A percentile compares a stretch with the other conserved stretches of the same genome.
Evolutionary conservation across 2,329 filamentous ascomycete species (phyloP).

Genomic region (Onygenales sp.): DNA sequence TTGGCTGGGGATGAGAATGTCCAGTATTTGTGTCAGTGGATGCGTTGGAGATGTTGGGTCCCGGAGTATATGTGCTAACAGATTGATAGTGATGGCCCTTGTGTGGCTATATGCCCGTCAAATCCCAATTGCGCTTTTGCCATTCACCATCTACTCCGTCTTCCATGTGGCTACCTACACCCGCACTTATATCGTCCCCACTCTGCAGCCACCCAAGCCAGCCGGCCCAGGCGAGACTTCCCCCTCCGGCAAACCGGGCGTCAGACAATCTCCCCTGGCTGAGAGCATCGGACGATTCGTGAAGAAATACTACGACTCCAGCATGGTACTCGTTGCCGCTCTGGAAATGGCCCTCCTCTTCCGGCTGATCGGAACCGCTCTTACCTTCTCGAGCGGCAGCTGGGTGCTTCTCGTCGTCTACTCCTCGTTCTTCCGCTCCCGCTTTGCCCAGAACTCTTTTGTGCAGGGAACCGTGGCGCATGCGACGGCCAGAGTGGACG

Average conservation of each 20-base stretch:
- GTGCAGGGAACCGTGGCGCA: conserved; percentile 74
- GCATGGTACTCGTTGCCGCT: conserved; percentile 83
- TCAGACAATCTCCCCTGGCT: conserved; percentile 52
- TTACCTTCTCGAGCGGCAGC: conserved; percentile 81
- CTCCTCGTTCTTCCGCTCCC: conserved; percentile 83
- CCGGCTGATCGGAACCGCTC: conserved; percentile 68
- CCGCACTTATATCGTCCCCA: conserved; percentile 85
- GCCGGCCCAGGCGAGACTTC: conserved; percentile 47
- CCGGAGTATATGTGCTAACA: conserved; percentile 11
- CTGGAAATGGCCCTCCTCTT: conserved; percentile 85
- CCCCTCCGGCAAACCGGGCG: conserved; percentile 41
- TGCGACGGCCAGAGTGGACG: conserved; percentile 67
- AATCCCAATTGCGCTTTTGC: conserved; percentile 80
- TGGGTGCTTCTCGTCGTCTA: conserved; percentile 83
- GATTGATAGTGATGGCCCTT: conserved; percentile 67
- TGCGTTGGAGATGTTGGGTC: background rate
- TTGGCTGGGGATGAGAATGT: conserved; percentile 88
- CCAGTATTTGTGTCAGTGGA: conserved; percentile 69
- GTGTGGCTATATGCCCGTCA: conserved; percentile 91
- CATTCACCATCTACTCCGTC: conserved; percentile 92
- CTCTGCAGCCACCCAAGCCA: conserved; percentile 59
- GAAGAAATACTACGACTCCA: conserved; percentile 94
- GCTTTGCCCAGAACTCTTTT: conserved; percentile 82
- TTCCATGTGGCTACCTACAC: conserved; percentile 98
- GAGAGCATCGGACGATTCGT: conserved; percentile 87